Percentiles rank a stretch among this genome's conserved stretches.
Evolutionary conservation across 1,284 basidiomycete species (phyloP).

Genomic region (Tetrapyrgos nigripes): DNA sequence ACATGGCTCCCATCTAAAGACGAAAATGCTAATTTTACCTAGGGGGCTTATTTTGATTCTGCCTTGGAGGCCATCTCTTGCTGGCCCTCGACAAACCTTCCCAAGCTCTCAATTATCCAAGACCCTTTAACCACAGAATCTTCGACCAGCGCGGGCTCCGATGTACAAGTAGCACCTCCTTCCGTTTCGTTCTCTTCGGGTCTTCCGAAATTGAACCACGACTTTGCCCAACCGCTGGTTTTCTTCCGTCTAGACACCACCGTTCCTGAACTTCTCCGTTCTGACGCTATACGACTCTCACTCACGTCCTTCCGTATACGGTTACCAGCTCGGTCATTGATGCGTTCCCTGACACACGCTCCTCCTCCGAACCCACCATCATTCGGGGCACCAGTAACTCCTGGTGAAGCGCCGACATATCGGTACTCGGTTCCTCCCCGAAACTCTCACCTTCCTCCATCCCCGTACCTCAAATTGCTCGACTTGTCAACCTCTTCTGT

Average conservation of each 20-base stretch:
- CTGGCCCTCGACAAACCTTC: slow-evolving; percentile 58
- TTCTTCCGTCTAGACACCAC: slow-evolving; percentile 69
- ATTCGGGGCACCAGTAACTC: slow-evolving; percentile 10
- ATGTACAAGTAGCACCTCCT: background rate
- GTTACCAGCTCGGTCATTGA: slow-evolving; percentile 63
- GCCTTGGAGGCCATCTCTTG: slow-evolving; percentile 55
- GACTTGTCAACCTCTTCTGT: slow-evolving; percentile 68
- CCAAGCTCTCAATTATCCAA: slow-evolving; percentile 67
- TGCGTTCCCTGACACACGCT: slow-evolving; percentile 42
- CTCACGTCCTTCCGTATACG: slow-evolving; percentile 60
- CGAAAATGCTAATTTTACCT: background rate
- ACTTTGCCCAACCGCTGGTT: slow-evolving; percentile 77
- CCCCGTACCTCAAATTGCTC: slow-evolving; percentile 53
- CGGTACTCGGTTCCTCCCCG: slow-evolving; percentile 2
- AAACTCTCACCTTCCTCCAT: slow-evolving; percentile 31
- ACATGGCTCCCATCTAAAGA: background rate
- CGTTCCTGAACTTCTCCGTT: slow-evolving; percentile 49
- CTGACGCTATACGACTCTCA: slow-evolving; percentile 43
- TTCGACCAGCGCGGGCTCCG: slow-evolving; percentile 9
- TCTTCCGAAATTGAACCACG: slow-evolving; percentile 18
- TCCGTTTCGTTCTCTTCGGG: slow-evolving; percentile 29
- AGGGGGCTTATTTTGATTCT: slow-evolving; percentile 77
- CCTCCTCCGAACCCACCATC: slow-evolving; percentile 15
- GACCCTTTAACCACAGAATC: slow-evolving; percentile 49
- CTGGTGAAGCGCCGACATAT: background rate